These are phyloP conservation scores for Arabidopsis suecica DNA, from an alignment of 345 rosid genomes.

Conservation along the genomic window DNA sequence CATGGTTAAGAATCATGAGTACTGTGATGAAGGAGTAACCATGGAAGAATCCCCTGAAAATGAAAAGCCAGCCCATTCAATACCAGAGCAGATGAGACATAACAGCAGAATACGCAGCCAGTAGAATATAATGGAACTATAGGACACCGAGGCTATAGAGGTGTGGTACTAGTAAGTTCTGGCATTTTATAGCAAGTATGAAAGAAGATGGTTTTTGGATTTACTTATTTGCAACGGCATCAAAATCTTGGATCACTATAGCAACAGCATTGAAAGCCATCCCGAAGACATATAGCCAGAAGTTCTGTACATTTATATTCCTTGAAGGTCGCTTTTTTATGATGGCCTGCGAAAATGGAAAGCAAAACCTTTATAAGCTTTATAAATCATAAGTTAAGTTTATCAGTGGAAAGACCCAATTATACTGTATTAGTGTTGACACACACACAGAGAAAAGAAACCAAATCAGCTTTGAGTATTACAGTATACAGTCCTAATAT, in stretches of 20 bases:
- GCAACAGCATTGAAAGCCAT: slow-evolving; percentile 95
- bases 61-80: slow-evolving; percentile 7
- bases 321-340: slow-evolving; percentile 92
- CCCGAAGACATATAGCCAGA: slow-evolving; percentile 95
- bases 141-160: neutral
- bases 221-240: slow-evolving; percentile 88
- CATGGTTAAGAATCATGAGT: slow-evolving; percentile 97
- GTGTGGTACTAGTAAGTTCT: neutral
- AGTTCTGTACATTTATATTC: slow-evolving; percentile 93
- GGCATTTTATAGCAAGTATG: neutral
- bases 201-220: slow-evolving; percentile 32
- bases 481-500: neutral
- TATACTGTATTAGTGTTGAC: slow-evolving; percentile 16
- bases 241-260: slow-evolving; percentile 87
- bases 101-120: neutral
- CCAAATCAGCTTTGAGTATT: neutral
- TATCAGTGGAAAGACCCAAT: neutral
- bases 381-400: neutral
- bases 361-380: slow-evolving; percentile 27
- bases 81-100: slow-evolving; percentile 5
- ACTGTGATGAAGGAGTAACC: slow-evolving; percentile 83
- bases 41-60: slow-evolving; percentile 92
- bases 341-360: slow-evolving; percentile 75
- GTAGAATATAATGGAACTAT: neutral
- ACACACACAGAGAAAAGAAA: neutral